These are phyloP conservation scores for Closterium sp. DNA, from an alignment of 139 green algal species.

Conservation along the genomic window DNA sequence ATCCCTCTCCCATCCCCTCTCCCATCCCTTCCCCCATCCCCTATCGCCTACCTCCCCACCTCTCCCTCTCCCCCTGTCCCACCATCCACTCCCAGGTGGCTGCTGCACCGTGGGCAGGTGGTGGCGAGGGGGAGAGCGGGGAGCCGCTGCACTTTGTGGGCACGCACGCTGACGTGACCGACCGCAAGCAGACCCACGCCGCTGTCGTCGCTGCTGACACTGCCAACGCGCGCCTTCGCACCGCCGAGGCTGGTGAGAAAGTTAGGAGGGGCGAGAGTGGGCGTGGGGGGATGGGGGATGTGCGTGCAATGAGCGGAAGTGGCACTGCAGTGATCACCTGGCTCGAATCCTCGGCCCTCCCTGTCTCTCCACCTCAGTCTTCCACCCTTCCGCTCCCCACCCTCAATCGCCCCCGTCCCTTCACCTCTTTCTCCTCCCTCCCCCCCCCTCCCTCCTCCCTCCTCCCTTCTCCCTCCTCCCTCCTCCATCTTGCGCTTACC, in stretches of 20 bases:
- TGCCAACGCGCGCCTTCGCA: neutral
- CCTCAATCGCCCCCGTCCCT: too few species aligned
- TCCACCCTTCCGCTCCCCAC: too few species aligned
- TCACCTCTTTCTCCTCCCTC: too few species aligned
- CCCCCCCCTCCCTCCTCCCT: too few species aligned
- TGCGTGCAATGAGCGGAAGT: neutral
- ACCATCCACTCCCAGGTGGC: neutral
- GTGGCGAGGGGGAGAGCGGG: neutral
- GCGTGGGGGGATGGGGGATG: neutral
- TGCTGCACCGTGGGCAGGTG: neutral
- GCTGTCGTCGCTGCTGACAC: neutral
- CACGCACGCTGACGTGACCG: neutral
- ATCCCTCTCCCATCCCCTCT: neutral
- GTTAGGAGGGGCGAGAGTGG: too few species aligned
- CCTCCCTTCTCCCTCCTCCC: too few species aligned
- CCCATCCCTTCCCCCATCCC: neutral
- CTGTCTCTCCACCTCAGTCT: too few species aligned
- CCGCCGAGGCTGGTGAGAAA: neutral
- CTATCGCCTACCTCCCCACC: neutral
- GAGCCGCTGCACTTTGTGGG: conserved; percentile 9
- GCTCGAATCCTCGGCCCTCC: too few species aligned
- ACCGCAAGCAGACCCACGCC: neutral
- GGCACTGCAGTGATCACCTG: too few species aligned
- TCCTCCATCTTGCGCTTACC: too few species aligned
- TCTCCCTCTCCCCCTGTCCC: too few species aligned